Evolutionary conservation across 1,284 basidiomycete species (phyloP).

Genomic region (Leccinum insolens): DNA sequence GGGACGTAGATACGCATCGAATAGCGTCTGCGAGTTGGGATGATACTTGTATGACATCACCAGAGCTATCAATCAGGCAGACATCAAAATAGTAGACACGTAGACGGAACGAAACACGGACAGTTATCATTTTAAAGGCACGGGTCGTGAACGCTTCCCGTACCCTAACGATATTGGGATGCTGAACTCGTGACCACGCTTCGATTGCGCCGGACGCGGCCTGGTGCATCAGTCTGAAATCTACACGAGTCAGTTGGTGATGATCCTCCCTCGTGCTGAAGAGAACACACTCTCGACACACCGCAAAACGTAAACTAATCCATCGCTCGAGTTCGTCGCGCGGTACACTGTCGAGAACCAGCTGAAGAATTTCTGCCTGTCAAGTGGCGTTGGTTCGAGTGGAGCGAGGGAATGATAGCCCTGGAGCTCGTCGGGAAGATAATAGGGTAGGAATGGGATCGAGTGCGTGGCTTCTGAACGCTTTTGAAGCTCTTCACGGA

Average conservation of each 20-base stretch:
- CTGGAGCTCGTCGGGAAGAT: slow-evolving; percentile 86
- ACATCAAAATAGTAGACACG: slow-evolving; percentile 14
- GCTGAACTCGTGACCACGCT: slow-evolving; percentile 83
- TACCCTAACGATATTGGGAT: slow-evolving; percentile 87
- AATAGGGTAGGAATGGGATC: slow-evolving; percentile 47
- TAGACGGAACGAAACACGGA: slow-evolving; percentile 42
- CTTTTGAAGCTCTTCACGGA: slow-evolving; percentile 81
- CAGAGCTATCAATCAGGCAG: slow-evolving; percentile 62
- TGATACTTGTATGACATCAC: slow-evolving; percentile 94
- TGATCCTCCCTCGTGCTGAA: not conserved
- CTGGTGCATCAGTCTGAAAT: slow-evolving; percentile 83
- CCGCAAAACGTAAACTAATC: slow-evolving; percentile 77
- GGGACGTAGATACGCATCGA: slow-evolving; percentile 65
- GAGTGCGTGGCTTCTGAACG: slow-evolving; percentile 77
- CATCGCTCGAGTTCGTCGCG: slow-evolving; percentile 80
- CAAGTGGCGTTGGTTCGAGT: slow-evolving; percentile 60
- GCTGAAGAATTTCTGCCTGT: slow-evolving; percentile 72
- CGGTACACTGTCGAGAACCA: slow-evolving; percentile 86
- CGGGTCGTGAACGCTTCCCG: slow-evolving; percentile 96
- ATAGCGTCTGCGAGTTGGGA: slow-evolving; percentile 83
- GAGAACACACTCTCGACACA: slow-evolving; percentile 80
- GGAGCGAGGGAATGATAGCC: slow-evolving; percentile 90
- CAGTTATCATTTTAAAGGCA: slow-evolving; percentile 88
- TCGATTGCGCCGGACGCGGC: slow-evolving; percentile 85
- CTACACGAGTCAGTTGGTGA: slow-evolving; percentile 43